phyloP scores from a whole-genome alignment of 2,329 filamentous ascomycete species.

The Cytospora piceae region DNA sequence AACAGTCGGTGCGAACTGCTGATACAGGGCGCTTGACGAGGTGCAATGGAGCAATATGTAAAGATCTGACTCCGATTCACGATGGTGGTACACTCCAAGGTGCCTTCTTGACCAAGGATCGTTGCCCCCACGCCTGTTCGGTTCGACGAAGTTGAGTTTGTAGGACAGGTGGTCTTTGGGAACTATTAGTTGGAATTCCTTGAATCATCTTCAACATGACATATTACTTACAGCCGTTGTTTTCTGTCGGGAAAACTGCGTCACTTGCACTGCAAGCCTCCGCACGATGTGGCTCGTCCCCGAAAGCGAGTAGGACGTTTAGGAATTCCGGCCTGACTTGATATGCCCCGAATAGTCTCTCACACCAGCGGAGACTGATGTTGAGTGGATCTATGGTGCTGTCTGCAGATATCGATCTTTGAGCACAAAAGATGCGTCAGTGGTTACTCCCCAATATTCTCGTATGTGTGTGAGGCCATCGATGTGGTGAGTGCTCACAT shows the following conservation, averaged over 20 bases:
- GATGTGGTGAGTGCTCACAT: constrained; percentile 8
- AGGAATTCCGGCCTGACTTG: constrained; percentile 21
- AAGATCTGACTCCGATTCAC: constrained; percentile 16
- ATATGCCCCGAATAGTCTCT: constrained; percentile 21
- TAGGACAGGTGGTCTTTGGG: constrained; percentile 22
- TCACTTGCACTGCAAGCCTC: constrained; percentile 30
- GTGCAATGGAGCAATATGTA: constrained; percentile 27
- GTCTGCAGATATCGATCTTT: constrained; percentile 25
- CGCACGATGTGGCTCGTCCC: constrained; percentile 25
- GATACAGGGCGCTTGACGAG: constrained; percentile 16
- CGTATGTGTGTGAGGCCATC: background rate
- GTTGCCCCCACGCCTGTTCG: constrained; percentile 10
- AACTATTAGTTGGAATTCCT: background rate
- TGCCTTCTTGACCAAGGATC: constrained; percentile 29
- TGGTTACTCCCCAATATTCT: background rate
- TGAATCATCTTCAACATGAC: background rate
- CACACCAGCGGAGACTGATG: constrained; percentile 8
- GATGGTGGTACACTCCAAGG: constrained; percentile 30
- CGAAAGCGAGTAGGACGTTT: constrained; percentile 26
- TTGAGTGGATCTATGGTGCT: constrained; percentile 24
- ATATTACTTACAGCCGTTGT: constrained; percentile 6
- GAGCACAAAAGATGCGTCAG: background rate
- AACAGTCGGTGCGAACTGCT: background rate
- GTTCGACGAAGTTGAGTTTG: constrained; percentile 30
- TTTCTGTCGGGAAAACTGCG: background rate